A percentile compares a stretch with the other conserved stretches of the same genome.
These are phyloP conservation scores for Camellia oleifera DNA, from an alignment of 179 eudicot species.

Conservation along the genomic window DNA sequence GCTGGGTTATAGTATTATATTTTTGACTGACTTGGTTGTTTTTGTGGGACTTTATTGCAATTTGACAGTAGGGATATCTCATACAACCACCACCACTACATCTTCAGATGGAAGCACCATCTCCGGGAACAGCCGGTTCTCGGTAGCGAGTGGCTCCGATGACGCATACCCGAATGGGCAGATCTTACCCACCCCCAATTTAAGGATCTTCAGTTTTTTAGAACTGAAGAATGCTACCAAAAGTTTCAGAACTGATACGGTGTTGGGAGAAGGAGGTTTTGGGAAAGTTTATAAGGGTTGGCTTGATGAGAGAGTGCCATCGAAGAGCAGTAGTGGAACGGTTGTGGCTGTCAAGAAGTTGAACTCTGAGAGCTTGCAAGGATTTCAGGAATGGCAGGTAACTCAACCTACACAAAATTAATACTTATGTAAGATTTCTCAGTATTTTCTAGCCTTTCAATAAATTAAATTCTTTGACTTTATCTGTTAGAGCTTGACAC, in stretches of 20 bases:
- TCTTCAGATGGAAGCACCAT: slow-evolving; percentile 37
- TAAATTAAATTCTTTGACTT: not conserved
- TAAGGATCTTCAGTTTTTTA: slow-evolving; percentile 55
- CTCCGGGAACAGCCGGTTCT: slow-evolving; percentile 57
- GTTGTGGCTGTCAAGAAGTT: slow-evolving; percentile 80
- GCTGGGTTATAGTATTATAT: not conserved
- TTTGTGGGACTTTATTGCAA: not conserved
- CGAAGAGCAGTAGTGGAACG: slow-evolving; percentile 36
- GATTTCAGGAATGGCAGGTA: slow-evolving; percentile 95
- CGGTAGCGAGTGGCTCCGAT: slow-evolving; percentile 42
- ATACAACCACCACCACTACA: slow-evolving; percentile 40
- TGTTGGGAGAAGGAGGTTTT: slow-evolving; percentile 90
- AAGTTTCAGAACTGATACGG: slow-evolving; percentile 55
- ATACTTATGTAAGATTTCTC: not conserved
- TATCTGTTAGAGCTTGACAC: not conserved
- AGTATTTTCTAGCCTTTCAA: not conserved
- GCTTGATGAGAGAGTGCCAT: slow-evolving; percentile 49
- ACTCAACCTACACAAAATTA: not conserved
- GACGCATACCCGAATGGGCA: slow-evolving; percentile 42
- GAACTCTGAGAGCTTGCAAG: slow-evolving; percentile 75
- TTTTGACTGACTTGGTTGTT: not conserved
- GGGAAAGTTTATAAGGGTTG: slow-evolving; percentile 92
- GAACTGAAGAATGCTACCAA: slow-evolving; percentile 68
- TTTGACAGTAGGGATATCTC: slow-evolving; percentile 37
- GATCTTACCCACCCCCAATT: slow-evolving; percentile 52